Evolutionary conservation across 345 rosid species (phyloP).

Genomic region (Eucalyptus tenuipes): DNA sequence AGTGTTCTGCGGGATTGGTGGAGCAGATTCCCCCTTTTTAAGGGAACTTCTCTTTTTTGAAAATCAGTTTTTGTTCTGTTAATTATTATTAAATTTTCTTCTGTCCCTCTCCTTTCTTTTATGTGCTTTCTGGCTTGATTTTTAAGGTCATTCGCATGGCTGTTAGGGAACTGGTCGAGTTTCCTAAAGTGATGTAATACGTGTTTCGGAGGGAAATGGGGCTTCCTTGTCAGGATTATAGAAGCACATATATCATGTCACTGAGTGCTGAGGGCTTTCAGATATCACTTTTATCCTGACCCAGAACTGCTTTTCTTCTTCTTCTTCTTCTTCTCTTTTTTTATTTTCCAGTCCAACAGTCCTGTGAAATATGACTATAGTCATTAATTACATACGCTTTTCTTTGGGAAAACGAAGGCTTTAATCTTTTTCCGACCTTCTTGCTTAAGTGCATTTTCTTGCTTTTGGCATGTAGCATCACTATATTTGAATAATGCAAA

Average conservation of each 20-base stretch:
- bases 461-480: background rate
- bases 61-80: background rate
- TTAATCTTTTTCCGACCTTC: background rate
- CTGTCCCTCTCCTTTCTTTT: background rate
- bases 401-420: background rate
- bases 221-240: rapidly evolving
- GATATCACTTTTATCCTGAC: background rate
- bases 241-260: background rate
- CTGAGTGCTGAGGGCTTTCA: background rate
- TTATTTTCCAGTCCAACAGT: background rate
- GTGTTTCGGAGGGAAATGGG: background rate
- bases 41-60: background rate
- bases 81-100: background rate
- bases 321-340: background rate
- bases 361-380: background rate
- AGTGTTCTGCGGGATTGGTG: background rate
- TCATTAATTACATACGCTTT: background rate
- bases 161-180: background rate
- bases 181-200: background rate
- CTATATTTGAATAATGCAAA: background rate
- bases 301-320: background rate
- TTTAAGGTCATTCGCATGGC: background rate
- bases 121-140: background rate
- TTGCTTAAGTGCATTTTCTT: background rate
- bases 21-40: background rate